phyloP scores from a whole-genome alignment of 2,329 filamentous ascomycete species.

The Arthrobotrys sinensis region DNA sequence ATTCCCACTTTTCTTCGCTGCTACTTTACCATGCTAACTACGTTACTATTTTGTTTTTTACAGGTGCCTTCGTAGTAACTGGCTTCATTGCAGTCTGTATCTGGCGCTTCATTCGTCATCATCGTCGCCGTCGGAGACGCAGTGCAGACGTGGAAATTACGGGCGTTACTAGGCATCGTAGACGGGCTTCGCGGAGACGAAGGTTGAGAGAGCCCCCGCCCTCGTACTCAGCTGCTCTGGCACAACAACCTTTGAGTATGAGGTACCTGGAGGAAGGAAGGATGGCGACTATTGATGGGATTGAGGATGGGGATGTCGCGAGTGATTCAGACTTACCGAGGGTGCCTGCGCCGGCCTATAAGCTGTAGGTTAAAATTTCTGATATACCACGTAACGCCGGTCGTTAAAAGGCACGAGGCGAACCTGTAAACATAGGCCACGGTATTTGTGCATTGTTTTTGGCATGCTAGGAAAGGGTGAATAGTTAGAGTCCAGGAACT shows the following conservation, averaged over 20 bases:
- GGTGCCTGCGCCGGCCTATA: slow-evolving; percentile 36
- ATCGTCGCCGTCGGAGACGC: background rate
- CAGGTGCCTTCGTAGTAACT: slow-evolving; percentile 15
- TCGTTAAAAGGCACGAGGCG: too few relatives aligned
- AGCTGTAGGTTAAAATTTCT: background rate
- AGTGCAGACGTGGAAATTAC: slow-evolving; percentile 18
- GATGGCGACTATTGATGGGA: slow-evolving; percentile 1
- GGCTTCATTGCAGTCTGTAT: slow-evolving; percentile 9
- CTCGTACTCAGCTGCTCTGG: slow-evolving; percentile 11
- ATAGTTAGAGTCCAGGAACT: too few relatives aligned
- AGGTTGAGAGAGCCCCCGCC: slow-evolving; percentile 25
- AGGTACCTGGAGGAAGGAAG: slow-evolving; percentile 2
- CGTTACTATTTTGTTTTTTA: background rate
- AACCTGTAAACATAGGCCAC: too few relatives aligned
- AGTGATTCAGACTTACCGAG: slow-evolving; percentile 15
- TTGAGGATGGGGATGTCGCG: background rate
- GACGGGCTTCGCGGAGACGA: background rate
- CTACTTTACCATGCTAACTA: background rate
- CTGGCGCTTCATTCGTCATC: slow-evolving; percentile 24
- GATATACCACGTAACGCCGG: too few relatives aligned
- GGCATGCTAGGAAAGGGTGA: too few relatives aligned
- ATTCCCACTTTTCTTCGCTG: background rate
- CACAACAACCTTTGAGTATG: slow-evolving; percentile 8
- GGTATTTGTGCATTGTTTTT: too few relatives aligned
- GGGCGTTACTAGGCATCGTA: background rate